Base-by-base conservation (phyloP, 805 yeast genomes). In the Candida chilensis region DNA sequence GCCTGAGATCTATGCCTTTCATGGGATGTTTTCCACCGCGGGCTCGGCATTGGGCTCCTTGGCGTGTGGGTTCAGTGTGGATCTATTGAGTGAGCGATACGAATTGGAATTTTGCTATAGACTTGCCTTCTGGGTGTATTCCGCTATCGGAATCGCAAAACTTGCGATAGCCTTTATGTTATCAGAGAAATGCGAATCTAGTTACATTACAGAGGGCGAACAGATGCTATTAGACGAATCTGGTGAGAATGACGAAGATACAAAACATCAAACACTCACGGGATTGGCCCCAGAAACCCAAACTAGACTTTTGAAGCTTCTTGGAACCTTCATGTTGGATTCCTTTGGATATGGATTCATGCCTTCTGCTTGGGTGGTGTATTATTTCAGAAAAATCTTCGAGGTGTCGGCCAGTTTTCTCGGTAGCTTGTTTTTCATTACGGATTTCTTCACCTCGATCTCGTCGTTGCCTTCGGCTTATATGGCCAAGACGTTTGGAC, bases 331-430 rank as follows among this genome's bases (percentile, higher is more conserved):
- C 47, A 83, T 84, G 76, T 46, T 84, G 18, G 96, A 87, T 51
- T 85, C 95, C 2, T 65, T 87, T 29, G 96, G 94, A 0, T 76
- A 74, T 38, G 95, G 96, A 1, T 81, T 87, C 52, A 81, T 86
- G 86, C 78, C 94, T 2, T 64, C 77, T 27, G 80, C 95, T 1
- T 88, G 96, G 96, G 66, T 81, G 26, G 85, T 86, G 24, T 87
- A 79, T 48, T 87, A 83, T 53, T 78, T 84, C 59, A 71, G 74
- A 33, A 67, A 64, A 20, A 51, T 59, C 10, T 86, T 78, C 41
- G 39, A 50, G 2, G 53, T 74, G 17, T 50, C 75, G 1, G 74
- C 87, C 3, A 55, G 77, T 0, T 51, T 64, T 0, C 54, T 86
- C 27, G 95, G 95, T 4, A 39, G 67, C 1, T 55, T 86, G 17